Evolutionary conservation across 768 basidiomycete genomes (phyloP).

Genomic region (Naematelia aurantialba): DNA sequence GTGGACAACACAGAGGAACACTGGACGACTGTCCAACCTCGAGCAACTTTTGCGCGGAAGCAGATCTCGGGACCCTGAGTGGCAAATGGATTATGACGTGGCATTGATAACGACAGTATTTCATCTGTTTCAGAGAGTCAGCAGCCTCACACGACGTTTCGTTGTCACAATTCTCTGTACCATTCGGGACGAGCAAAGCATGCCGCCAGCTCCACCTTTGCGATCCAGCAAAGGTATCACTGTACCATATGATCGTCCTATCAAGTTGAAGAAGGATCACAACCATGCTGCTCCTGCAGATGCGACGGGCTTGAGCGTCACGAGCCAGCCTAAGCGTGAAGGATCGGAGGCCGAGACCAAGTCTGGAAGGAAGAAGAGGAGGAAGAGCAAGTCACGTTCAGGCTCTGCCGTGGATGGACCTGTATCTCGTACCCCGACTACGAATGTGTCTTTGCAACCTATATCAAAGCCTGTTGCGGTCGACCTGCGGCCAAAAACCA

Average conservation of each 20-base stretch:
- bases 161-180: too few relatives aligned
- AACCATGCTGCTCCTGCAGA: background rate
- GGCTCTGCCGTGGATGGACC: background rate
- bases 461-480: too few relatives aligned
- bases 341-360: background rate
- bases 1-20: background rate
- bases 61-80: background rate
- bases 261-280: background rate
- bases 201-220: background rate
- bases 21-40: background rate
- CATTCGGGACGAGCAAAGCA: background rate
- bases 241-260: background rate
- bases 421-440: background rate
- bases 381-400: background rate
- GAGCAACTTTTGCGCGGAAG: background rate
- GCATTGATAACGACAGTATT: background rate
- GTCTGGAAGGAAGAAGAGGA: conserved; percentile 3
- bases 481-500: background rate
- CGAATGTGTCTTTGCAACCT: background rate
- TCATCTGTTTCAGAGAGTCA: background rate
- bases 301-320: background rate
- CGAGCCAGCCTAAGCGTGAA: background rate
- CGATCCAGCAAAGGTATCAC: background rate
- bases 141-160: too few relatives aligned
- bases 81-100: background rate